Conservation (phyloP, 345 rosid species). For the Brassica carinata region DNA sequence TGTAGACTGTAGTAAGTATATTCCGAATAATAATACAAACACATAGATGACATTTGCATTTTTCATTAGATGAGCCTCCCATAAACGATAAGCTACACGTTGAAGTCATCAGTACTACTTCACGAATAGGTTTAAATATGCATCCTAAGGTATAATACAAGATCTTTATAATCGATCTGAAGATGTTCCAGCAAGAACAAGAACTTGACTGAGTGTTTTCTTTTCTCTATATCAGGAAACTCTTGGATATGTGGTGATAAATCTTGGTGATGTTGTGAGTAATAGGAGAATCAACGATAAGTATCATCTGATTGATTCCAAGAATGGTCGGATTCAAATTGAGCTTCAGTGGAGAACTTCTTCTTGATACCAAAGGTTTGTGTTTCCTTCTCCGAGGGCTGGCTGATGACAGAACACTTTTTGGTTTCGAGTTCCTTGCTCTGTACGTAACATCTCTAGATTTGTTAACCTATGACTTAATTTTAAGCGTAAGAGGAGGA, state of each 20-base stretch:
- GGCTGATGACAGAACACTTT: background rate
- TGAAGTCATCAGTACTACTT: slow-evolving; percentile 1
- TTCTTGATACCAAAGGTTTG: slow-evolving; percentile 35
- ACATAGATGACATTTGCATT: slow-evolving; percentile 1
- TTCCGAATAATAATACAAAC: no score
- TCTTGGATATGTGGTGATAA: slow-evolving; percentile 66
- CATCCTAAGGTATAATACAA: background rate
- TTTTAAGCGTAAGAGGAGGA: background rate
- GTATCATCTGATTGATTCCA: slow-evolving; percentile 89
- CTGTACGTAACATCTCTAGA: background rate
- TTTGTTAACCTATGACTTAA: background rate
- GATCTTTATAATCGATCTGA: background rate
- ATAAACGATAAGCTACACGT: background rate
- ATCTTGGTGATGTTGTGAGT: slow-evolving; percentile 68
- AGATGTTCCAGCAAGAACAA: background rate
- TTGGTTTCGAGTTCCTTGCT: background rate
- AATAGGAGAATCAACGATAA: slow-evolving; percentile 81
- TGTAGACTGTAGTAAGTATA: background rate
- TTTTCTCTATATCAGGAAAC: slow-evolving; percentile 51
- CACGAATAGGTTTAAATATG: background rate
- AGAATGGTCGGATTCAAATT: slow-evolving; percentile 75
- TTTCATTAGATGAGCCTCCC: background rate
- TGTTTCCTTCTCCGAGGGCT: background rate
- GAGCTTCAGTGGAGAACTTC: slow-evolving; percentile 91
- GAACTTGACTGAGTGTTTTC: slow-evolving; percentile 16